These are phyloP conservation scores for Sporothrix euskadiensis DNA, from an alignment of 2,329 filamentous ascomycete species.

Conservation along the genomic window DNA sequence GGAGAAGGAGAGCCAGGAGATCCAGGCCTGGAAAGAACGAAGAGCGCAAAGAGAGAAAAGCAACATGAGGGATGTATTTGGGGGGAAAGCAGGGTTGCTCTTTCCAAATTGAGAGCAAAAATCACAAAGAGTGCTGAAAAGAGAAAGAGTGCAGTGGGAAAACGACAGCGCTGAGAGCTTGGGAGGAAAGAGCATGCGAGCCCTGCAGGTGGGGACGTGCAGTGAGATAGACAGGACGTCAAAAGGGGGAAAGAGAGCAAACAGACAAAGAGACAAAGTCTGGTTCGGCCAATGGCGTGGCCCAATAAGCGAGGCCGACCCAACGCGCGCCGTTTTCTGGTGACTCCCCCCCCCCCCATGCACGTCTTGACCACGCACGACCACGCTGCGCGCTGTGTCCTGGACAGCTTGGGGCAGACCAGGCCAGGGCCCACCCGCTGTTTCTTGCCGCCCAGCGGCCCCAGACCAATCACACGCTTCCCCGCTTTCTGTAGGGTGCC, in stretches of 20 bases:
- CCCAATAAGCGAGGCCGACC: constrained; percentile 7
- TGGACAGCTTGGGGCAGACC: not conserved
- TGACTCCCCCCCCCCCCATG: not conserved
- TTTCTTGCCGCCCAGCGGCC: not conserved
- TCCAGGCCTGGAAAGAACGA: not conserved
- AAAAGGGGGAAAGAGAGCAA: not conserved
- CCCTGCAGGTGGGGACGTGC: not conserved
- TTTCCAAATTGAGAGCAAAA: not conserved
- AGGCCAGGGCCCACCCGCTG: not conserved
- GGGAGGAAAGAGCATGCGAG: not conserved
- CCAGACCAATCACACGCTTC: constrained; percentile 14
- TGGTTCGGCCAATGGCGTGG: not conserved
- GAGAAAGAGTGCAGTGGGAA: not conserved
- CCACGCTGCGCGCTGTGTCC: not conserved
- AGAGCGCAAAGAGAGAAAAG: not conserved
- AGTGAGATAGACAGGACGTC: not conserved
- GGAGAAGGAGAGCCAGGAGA: not conserved
- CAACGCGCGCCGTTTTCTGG: constrained; percentile 6
- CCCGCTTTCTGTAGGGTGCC: constrained; percentile 7
- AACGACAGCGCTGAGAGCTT: not conserved
- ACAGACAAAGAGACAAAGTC: constrained; percentile 3
- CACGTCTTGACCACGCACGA: not conserved
- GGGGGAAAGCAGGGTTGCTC: not conserved
- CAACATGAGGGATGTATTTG: not conserved
- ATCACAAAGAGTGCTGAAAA: not conserved